Conservation (phyloP, 1,284 basidiomycete genomes). For the Wallemia hederae region DNA sequence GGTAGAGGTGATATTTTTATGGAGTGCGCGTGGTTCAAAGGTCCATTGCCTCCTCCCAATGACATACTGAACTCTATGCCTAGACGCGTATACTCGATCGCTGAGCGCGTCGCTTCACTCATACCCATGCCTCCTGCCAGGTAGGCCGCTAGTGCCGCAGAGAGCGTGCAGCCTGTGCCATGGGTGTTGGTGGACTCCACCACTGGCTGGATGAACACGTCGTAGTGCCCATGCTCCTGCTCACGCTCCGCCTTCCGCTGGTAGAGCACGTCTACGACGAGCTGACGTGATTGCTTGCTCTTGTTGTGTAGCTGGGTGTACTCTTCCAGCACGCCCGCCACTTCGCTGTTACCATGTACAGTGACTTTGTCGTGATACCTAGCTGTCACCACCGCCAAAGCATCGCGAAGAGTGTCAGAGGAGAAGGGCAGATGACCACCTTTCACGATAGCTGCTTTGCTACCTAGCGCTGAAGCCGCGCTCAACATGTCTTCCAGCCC, state of each 20-base stretch:
- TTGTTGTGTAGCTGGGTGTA: background rate
- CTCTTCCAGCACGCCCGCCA: background rate
- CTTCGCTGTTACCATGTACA: too few relatives aligned
- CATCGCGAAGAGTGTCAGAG: constrained; percentile 11
- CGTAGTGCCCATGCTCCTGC: constrained; percentile 13
- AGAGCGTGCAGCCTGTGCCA: constrained; percentile 78
- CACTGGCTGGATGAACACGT: constrained; percentile 33
- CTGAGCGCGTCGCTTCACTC: constrained; percentile 27
- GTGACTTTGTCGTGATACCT: too few relatives aligned
- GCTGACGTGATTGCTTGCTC: constrained; percentile 1
- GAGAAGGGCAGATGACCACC: constrained; percentile 44
- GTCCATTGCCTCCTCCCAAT: constrained; percentile 52
- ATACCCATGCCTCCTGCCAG: constrained; percentile 27
- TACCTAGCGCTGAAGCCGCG: constrained; percentile 26
- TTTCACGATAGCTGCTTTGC: constrained; percentile 44
- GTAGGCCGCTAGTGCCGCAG: constrained; percentile 44
- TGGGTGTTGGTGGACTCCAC: constrained; percentile 50
- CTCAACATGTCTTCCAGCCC: constrained; percentile 32
- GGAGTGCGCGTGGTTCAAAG: constrained; percentile 57
- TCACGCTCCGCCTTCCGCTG: too few relatives aligned
- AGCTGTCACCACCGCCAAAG: background rate
- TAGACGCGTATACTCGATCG: constrained; percentile 39
- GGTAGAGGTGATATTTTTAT: constrained; percentile 26
- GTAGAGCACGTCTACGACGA: constrained; percentile 52
- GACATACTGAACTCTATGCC: constrained; percentile 42